Evolutionary conservation across 495 filamentous ascomycete species (phyloP).

Genomic region (Beverwykella pulmonaria): DNA sequence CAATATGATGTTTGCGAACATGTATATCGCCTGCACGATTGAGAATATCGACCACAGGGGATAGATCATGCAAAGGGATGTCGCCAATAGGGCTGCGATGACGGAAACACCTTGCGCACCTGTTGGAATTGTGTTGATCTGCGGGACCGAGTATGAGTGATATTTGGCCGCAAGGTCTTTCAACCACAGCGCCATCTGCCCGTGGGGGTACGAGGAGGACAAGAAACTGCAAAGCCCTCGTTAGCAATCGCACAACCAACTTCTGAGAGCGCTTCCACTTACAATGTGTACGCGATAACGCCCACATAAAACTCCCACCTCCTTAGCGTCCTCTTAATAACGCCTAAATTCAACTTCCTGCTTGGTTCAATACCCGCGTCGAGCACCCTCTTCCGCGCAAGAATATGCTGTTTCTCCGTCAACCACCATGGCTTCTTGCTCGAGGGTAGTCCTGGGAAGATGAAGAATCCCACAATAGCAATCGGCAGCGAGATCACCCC

Average conservation of each 20-base stretch:
- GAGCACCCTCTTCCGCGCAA: conserved; percentile 8
- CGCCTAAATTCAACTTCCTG: conserved; percentile 7
- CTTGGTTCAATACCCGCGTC: conserved; percentile 27
- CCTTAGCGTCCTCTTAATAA: conserved; percentile 20
- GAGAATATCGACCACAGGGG: conserved; percentile 24
- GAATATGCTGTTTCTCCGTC: conserved; percentile 13
- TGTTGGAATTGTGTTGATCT: conserved; percentile 30
- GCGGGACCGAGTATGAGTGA: conserved; percentile 13
- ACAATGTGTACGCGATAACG: conserved; percentile 21
- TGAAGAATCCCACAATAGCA: conserved; percentile 56
- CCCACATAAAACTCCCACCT: conserved; percentile 30
- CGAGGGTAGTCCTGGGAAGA: conserved; percentile 76
- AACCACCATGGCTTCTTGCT: conserved; percentile 55
- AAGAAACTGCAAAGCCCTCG: conserved; percentile 9
- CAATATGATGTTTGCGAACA: conserved; percentile 21
- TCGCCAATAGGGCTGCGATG: conserved; percentile 19
- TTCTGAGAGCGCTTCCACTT: background rate
- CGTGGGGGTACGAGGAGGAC: conserved; percentile 25
- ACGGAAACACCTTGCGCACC: conserved; percentile 29
- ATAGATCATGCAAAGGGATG: conserved; percentile 29
- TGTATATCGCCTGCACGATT: conserved; percentile 16
- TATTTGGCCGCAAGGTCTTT: conserved; percentile 24
- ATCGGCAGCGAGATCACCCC: conserved; percentile 60
- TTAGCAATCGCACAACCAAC: background rate
- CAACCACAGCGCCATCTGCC: conserved; percentile 28